Percentiles rank a stretch among this genome's conserved stretches.
These are phyloP conservation scores for Scutellaria minor DNA, from an alignment of 257 asterid genomes.

Conservation along the genomic window DNA sequence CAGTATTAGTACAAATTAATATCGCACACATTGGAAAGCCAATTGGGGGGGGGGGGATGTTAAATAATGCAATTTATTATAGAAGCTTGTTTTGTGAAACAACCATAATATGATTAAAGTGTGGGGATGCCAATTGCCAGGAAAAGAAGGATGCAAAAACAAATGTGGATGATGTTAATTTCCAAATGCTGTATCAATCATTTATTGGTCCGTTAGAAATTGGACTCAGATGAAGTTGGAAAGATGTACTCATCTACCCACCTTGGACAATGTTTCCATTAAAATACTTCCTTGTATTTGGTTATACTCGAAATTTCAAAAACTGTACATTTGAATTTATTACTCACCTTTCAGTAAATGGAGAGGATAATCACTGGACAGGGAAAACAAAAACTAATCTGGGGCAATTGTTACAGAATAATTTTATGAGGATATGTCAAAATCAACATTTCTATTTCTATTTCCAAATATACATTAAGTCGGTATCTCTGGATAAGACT, in stretches of 20 bases:
- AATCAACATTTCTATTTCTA: background rate
- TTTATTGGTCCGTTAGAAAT: background rate
- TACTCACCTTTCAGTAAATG: background rate
- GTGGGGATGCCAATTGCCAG: too few relatives aligned
- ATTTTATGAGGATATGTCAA: background rate
- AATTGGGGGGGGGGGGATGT: background rate
- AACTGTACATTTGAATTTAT: background rate
- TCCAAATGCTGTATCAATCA: too few relatives aligned
- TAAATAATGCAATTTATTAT: background rate
- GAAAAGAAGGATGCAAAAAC: too few relatives aligned
- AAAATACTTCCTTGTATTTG: slow-evolving; percentile 1
- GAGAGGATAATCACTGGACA: background rate
- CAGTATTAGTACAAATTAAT: background rate
- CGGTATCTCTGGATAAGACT: background rate
- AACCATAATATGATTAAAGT: too few relatives aligned
- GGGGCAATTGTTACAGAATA: background rate
- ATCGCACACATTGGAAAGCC: background rate
- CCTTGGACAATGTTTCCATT: background rate
- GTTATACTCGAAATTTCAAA: background rate
- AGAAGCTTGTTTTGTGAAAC: too few relatives aligned
- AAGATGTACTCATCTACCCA: background rate
- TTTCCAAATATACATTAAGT: background rate
- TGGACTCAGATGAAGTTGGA: slow-evolving; percentile 4
- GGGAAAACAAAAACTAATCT: background rate
- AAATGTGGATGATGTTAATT: too few relatives aligned